Conservation (phyloP, 306 rosid species). For the Erythrophleum fordii region DNA sequence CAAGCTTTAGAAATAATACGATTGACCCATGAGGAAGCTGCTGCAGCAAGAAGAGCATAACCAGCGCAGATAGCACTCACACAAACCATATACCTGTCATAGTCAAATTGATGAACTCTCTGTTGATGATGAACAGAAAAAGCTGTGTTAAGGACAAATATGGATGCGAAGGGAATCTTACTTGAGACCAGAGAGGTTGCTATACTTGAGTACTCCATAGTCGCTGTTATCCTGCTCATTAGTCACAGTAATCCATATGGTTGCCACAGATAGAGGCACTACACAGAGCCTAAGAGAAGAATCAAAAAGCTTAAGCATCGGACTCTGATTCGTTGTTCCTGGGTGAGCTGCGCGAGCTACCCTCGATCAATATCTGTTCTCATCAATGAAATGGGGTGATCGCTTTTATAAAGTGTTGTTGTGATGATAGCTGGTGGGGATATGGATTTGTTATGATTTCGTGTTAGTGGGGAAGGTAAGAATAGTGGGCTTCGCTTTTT, state of each 20-base stretch:
- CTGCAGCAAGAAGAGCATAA: slow-evolving; percentile 67
- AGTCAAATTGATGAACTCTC: neutral
- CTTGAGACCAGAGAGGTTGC: slow-evolving; percentile 75
- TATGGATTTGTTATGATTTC: neutral
- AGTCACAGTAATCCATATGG: slow-evolving; percentile 76
- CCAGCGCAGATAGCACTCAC: slow-evolving; percentile 67
- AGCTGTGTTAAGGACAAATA: neutral
- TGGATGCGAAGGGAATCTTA: slow-evolving; percentile 28
- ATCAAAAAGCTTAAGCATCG: slow-evolving; percentile 62
- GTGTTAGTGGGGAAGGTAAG: slow-evolving; percentile 55
- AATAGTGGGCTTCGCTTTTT: slow-evolving; percentile 55
- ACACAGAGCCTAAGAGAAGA: slow-evolving; percentile 62
- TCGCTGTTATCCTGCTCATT: slow-evolving; percentile 60
- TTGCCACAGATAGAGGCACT: slow-evolving; percentile 69
- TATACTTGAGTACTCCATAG: slow-evolving; percentile 67
- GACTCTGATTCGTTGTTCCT: neutral
- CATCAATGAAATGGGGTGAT: neutral
- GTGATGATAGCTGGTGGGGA: neutral
- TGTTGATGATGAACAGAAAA: neutral
- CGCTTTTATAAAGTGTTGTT: neutral
- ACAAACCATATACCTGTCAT: slow-evolving; percentile 76
- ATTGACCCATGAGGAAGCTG: slow-evolving; percentile 59
- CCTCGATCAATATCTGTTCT: no score
- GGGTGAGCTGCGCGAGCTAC: no score
- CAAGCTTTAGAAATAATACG: slow-evolving; percentile 62